A percentile compares a stretch with the other conserved stretches of the same genome.
Evolutionary conservation across 345 rosid genomes (phyloP).

Genomic region (Atalantia buxifolia): DNA sequence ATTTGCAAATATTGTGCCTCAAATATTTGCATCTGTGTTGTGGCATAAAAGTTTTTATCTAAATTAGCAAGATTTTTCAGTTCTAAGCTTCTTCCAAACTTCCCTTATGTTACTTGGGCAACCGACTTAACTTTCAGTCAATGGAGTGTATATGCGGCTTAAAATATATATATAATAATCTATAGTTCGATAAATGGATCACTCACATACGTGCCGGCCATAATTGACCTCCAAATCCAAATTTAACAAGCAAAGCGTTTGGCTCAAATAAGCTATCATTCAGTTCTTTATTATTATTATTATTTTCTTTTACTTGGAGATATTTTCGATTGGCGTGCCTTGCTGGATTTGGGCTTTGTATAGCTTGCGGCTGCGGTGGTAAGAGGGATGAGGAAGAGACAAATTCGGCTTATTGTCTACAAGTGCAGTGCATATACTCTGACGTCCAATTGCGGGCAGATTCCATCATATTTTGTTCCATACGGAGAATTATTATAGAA

Average conservation of each 20-base stretch:
- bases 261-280: background rate
- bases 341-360: background rate
- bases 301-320: background rate
- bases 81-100: background rate
- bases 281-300: background rate
- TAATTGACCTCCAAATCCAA: background rate
- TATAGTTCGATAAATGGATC: constrained; percentile 3
- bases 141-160: constrained; percentile 6
- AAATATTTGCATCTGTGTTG: too few relatives aligned
- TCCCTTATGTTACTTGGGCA: too few relatives aligned
- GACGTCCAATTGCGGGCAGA: background rate
- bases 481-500: background rate
- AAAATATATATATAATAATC: too few relatives aligned
- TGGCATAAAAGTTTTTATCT: too few relatives aligned
- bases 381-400: background rate
- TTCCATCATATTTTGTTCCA: background rate
- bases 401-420: constrained; percentile 11
- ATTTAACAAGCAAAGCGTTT: background rate
- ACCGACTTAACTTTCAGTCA: background rate
- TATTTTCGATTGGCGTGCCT: background rate
- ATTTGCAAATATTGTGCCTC: too few relatives aligned
- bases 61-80: too few relatives aligned
- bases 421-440: background rate
- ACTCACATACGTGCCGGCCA: background rate
- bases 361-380: constrained; percentile 6